Evolutionary conservation across 352 stramenopile genomes (phyloP), one percentile per base, ranked within the genome.

Genomic region (Phytophthora megakarya): DNA sequence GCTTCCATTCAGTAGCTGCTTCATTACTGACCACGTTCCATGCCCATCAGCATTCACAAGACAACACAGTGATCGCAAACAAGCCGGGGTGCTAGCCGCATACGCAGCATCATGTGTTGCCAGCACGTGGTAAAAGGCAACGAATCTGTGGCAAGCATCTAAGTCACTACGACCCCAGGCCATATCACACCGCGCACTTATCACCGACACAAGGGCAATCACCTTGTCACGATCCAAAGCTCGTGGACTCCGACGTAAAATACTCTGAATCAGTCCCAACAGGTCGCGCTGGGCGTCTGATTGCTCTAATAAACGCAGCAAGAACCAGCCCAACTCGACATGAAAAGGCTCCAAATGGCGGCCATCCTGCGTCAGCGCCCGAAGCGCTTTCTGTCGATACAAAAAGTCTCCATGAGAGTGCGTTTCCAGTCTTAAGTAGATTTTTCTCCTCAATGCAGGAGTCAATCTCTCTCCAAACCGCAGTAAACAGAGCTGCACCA

Each of bases 11-110:
- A 96, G 76, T 45, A 96, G 21, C 23, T 84, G 61, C 66, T 93
- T 93, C 77, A 94, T 90, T 21, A 93, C 76, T 2, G 80, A 84
- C 87, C 87, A 96, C 30, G 86, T 93, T 26, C 80, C 85, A 57
- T 93, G 80, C 16, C 84, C 85, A 50, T 95, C 86, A 8, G 81
- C 81, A 52, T 96, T 96, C 9, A 94, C 86, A 55, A 96, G 80
- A 49, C 81, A 93, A 52, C 88, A 94, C 3, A 96, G 61, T 12
- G 88, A 92, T 18, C 80, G 76, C 22, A 96, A 63, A 57, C 82
- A 92, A 4, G 64, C 75, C 3, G 81, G 78, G 1, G 76, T 85
- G 16, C 79, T 86, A 7, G 85, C 80, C 1, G 81, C 84, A 44
- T 78, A 73, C 13, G 88, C 86, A 7, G 90, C 65, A 15, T 78